Conservation (phyloP, 805 yeast genomes). For the Ascoidea asiatica region DNA sequence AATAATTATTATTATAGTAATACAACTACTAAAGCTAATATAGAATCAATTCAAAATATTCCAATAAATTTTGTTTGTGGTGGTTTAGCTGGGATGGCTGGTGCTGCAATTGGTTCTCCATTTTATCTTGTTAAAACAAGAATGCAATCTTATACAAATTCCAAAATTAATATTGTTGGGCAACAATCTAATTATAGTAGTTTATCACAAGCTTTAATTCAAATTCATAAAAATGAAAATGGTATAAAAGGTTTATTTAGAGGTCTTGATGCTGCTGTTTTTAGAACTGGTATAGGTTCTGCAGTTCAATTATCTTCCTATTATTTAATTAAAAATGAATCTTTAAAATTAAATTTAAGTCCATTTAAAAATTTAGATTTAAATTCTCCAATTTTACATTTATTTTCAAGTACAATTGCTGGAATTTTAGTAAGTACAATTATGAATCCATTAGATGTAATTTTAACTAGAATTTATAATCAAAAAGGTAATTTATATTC, state of each 20-base stretch:
- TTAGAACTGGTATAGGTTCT: slow-evolving; percentile 93
- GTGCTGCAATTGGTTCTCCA: slow-evolving; percentile 86
- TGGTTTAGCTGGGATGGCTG: slow-evolving; percentile 73
- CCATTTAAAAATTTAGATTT: neutral
- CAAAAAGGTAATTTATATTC: slow-evolving; percentile 70
- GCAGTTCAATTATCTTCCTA: slow-evolving; percentile 90
- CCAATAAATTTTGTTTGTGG: slow-evolving; percentile 69
- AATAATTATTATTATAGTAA: slow-evolving; percentile 44
- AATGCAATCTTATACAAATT: slow-evolving; percentile 70
- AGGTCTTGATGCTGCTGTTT: slow-evolving; percentile 89
- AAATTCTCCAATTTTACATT: slow-evolving; percentile 60
- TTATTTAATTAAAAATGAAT: slow-evolving; percentile 54
- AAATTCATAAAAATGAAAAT: slow-evolving; percentile 59
- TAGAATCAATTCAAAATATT: slow-evolving; percentile 32
- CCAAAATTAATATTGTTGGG: slow-evolving; percentile 48
- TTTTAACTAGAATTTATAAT: slow-evolving; percentile 88
- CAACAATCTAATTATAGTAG: slow-evolving; percentile 82
- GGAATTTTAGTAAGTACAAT: slow-evolving; percentile 90
- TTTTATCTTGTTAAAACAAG: slow-evolving; percentile 86
- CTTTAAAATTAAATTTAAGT: slow-evolving; percentile 22
- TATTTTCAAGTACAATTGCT: slow-evolving; percentile 59
- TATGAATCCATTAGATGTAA: slow-evolving; percentile 97
- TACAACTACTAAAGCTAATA: too few relatives aligned
- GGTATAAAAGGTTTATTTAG: slow-evolving; percentile 68
- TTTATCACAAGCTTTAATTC: slow-evolving; percentile 50